phyloP scores from a whole-genome alignment of 192 early-diverging fungal species.

The Piromyces finnis region DNA sequence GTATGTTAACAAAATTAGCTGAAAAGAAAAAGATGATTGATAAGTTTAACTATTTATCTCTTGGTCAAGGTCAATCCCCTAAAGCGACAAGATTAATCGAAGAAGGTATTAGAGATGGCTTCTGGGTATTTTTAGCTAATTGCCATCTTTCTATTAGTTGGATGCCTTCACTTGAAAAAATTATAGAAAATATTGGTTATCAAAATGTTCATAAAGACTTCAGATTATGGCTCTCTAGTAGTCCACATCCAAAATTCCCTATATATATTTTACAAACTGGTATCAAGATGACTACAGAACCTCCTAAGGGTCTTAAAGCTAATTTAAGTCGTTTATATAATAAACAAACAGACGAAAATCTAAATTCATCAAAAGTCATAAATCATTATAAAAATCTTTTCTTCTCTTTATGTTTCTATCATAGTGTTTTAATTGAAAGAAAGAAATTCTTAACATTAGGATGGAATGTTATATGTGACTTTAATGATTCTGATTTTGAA shows the following conservation, averaged over 20 bases:
- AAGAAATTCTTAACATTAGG: conserved; percentile 36
- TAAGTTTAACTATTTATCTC: conserved; percentile 31
- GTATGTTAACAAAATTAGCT: not conserved
- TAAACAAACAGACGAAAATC: conserved; percentile 24
- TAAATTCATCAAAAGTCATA: conserved; percentile 9
- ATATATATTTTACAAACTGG: conserved; percentile 38
- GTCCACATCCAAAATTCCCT: conserved; percentile 43
- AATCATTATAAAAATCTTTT: conserved; percentile 34
- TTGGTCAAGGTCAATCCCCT: conserved; percentile 42
- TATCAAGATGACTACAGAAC: conserved; percentile 44
- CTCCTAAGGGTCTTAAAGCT: conserved; percentile 37
- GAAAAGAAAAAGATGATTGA: conserved; percentile 3
- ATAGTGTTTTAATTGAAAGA: conserved; percentile 30
- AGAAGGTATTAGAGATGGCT: conserved; percentile 35
- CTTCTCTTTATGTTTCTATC: conserved; percentile 38
- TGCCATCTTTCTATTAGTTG: conserved; percentile 44
- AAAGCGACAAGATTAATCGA: conserved; percentile 39
- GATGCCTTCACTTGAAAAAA: conserved; percentile 42
- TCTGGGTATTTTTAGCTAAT: conserved; percentile 46
- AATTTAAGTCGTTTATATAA: conserved; percentile 26
- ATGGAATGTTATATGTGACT: conserved; percentile 40
- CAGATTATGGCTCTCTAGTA: conserved; percentile 36
- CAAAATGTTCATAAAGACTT: conserved; percentile 40
- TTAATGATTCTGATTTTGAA: conserved; percentile 49
- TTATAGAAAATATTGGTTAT: conserved; percentile 23